Evolutionary conservation across 345 rosid species (phyloP), one percentile per base, ranked within the genome.

Genomic region (Eucalyptus cloeziana): DNA sequence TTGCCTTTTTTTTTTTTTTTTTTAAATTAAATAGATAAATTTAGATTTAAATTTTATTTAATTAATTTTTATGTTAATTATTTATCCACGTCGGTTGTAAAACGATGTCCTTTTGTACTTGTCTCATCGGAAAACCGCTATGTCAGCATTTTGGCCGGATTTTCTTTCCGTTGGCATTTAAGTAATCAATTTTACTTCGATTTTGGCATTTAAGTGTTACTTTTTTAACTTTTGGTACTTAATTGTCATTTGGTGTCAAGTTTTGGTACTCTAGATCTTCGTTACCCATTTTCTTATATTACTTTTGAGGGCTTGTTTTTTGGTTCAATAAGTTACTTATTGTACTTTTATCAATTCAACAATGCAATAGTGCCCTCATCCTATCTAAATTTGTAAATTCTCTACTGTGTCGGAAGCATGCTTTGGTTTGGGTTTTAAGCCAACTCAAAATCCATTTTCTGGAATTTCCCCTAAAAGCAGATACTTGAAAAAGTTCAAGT

Each of bases 91-190:
- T 16, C 4, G 3, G 1, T 3, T 15, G 8, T 6, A 51, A 50
- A 50, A 51, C 3, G 3, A 49, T 14, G 7, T 49, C 17, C 0
- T 49, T 49, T 49, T 49, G 17, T 15, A 51, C 7, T 51, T 51
- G 1, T 0, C 54, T 16, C 21, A 1, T 6, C 0, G 19, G 8
- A 16, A 51, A 16, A 51, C 1, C 1, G 21, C 4, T 19, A 8
- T 52, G 4, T 19, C 10, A 19, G 10, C 2, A 52, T 52, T 52
- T 52, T 52, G 58, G 2, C 0, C 0, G 10, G 0, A 52, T 52
- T 52, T 52, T 52, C 24, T 52, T 2, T 52, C 2, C 0, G 0
- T 52, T 21, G 5, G 58, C 10, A 52, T 4, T 52, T 52, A 21
- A 52, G 5, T 52, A 52, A 52, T 52, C 0, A 1, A 52, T 52